Base-by-base conservation (phyloP, 352 stramenopile genomes). In the Salisapilia sapeloensis region DNA sequence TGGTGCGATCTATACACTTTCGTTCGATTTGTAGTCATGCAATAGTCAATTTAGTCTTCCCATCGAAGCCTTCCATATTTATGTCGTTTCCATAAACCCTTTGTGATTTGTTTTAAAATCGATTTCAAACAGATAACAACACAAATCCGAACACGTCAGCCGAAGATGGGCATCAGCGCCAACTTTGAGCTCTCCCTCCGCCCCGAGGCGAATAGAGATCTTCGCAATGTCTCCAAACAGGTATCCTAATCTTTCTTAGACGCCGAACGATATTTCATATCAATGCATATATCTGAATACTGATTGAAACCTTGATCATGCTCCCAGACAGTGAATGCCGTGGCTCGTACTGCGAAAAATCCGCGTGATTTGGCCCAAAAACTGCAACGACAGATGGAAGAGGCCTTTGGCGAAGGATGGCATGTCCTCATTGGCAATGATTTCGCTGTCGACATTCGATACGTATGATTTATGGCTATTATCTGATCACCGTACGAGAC, bases 401-500 rank as follows among this genome's bases (percentile, higher is more conserved):
- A 40, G 10, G 41, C 53, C 19, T 53, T 74, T 21, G 66, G 71
- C 9, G 22, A 44, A 4, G 71, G 66, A 10, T 86, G 71, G 71
- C 71, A 86, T 35, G 51, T 86, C 22, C 36, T 80, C 15, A 64
- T 61, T 5, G 66, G 71, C 22, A 42, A 48, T 0, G 66, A 86
- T 44, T 82, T 82, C 44, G 54, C 66, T 1, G 67, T 86, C 9
- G 66, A 86, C 40, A 32, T 86, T 10, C 71, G 66, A 42, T 83
- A 80, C 53, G 70, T 86, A 63, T 14, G 67, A 38, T 2, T 7
- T 8, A 4, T 17, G 19, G 22, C 24, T 2, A 21, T 35, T 16
- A 6, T 15, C 26, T 14, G 19, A 24, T 20, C 9, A 6, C 7
- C 32, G 31, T 9, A 35, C 18, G 31, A 20, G 35, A 6, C 13